Percentiles rank a stretch among this genome's conserved stretches.
Evolutionary conservation across 352 stramenopile species (phyloP).

Genomic region (Globisporangium canariense): DNA sequence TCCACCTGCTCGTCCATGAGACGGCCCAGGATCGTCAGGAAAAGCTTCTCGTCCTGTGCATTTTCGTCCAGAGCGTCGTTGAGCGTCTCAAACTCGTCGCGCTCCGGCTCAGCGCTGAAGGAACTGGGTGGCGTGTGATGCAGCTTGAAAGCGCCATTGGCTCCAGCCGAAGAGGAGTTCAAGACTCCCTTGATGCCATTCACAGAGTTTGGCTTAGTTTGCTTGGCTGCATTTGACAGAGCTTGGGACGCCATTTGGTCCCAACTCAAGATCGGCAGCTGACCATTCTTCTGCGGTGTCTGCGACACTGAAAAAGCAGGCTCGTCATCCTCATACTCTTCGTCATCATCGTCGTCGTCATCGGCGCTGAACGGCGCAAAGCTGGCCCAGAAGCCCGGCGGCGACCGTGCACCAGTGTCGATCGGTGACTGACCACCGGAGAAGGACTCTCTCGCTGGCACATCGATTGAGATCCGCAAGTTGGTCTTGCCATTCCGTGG

Average conservation of each 20-base stretch:
- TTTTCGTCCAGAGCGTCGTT: constrained; percentile 62
- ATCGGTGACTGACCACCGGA: constrained; percentile 23
- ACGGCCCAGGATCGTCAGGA: constrained; percentile 55
- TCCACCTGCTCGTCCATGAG: constrained; percentile 70
- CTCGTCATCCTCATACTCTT: constrained; percentile 20
- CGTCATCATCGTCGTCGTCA: constrained; percentile 48
- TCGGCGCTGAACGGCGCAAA: constrained; percentile 64
- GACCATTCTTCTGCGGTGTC: neutral
- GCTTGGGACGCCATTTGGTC: constrained; percentile 58
- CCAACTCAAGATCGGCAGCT: constrained; percentile 26
- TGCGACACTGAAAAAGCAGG: constrained; percentile 7
- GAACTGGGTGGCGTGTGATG: constrained; percentile 12
- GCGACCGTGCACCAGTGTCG: constrained; percentile 51
- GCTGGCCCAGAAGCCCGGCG: constrained; percentile 76
- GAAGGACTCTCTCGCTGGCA: constrained; percentile 24
- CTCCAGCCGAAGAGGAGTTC: neutral
- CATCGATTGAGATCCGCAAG: constrained; percentile 56
- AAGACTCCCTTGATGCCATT: neutral
- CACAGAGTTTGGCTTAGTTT: constrained; percentile 5
- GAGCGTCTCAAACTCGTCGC: constrained; percentile 74
- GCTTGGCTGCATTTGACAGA: constrained; percentile 38
- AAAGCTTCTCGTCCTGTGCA: constrained; percentile 70
- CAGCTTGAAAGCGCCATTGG: neutral
- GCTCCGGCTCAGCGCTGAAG: constrained; percentile 46
- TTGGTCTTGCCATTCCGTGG: constrained; percentile 20